Evolutionary conservation across 192 early-diverging fungal species (phyloP).

Genomic region (Coemansia sp.): DNA sequence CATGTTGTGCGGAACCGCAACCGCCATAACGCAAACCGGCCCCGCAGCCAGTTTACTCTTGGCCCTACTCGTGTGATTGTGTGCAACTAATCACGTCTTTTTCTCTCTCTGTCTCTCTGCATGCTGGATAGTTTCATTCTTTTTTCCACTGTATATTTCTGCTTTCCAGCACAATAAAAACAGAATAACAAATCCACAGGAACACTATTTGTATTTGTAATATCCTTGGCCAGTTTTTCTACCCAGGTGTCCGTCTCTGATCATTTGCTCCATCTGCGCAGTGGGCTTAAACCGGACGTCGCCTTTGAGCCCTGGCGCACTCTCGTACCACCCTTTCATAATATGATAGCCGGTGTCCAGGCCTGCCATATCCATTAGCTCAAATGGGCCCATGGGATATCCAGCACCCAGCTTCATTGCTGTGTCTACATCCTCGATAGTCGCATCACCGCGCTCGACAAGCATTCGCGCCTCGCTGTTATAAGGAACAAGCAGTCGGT

Average conservation of each 20-base stretch:
- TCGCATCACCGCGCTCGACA: slow-evolving; percentile 67
- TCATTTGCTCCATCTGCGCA: slow-evolving; percentile 61
- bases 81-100: slow-evolving; percentile 14
- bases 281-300: slow-evolving; percentile 63
- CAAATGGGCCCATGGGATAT: slow-evolving; percentile 88
- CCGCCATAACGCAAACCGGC: slow-evolving; percentile 3
- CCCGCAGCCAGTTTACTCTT: slow-evolving; percentile 49
- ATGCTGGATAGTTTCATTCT: neutral
- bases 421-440: slow-evolving; percentile 62
- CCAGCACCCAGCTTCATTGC: slow-evolving; percentile 97
- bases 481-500: slow-evolving; percentile 67
- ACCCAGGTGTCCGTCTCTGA: slow-evolving; percentile 66
- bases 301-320: slow-evolving; percentile 67
- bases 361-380: slow-evolving; percentile 36
- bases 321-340: slow-evolving; percentile 81
- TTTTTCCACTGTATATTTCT: slow-evolving; percentile 1
- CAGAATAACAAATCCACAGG: neutral
- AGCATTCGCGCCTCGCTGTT: slow-evolving; percentile 61
- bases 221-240: slow-evolving; percentile 78
- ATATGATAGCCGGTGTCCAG: slow-evolving; percentile 72
- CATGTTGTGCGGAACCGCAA: neutral
- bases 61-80: slow-evolving; percentile 33
- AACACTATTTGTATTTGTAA: slow-evolving; percentile 20
- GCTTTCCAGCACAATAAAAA: neutral
- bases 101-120: neutral